Percentiles rank a stretch among this genome's conserved stretches.
These are phyloP conservation scores for Penicillium paradoxum DNA, from an alignment of 495 filamentous ascomycete genomes.

Conservation along the genomic window DNA sequence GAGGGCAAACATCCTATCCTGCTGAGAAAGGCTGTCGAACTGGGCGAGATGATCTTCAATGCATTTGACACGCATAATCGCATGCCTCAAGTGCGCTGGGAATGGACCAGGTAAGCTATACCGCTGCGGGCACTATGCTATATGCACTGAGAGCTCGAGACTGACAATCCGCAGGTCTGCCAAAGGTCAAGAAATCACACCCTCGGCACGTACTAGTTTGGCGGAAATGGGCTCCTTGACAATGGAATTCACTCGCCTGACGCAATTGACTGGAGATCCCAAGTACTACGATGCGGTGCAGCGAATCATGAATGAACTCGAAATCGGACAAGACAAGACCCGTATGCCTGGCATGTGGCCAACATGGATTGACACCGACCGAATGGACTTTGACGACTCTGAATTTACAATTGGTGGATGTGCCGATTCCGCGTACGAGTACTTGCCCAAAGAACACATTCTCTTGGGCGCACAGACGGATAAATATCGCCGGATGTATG, in stretches of 20 bases:
- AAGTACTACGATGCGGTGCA: conserved; percentile 94
- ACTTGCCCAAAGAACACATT: conserved; percentile 79
- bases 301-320: conserved; percentile 76
- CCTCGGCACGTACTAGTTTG: conserved; percentile 45
- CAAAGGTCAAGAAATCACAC: conserved; percentile 34
- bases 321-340: conserved; percentile 65
- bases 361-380: conserved; percentile 61
- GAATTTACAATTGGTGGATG: conserved; percentile 77
- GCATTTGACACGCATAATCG: conserved; percentile 94
- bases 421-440: conserved; percentile 93
- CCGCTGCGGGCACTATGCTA: too few relatives aligned
- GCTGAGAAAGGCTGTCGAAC: conserved; percentile 77
- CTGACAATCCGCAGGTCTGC: conserved; percentile 29
- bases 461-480: conserved; percentile 74
- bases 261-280: conserved; percentile 77
- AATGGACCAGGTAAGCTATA: conserved; percentile 38
- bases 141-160: not conserved
- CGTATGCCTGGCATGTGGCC: conserved; percentile 81
- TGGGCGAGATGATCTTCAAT: conserved; percentile 83
- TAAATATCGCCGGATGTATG: conserved; percentile 79
- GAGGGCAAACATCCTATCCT: conserved; percentile 59
- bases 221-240: conserved; percentile 85
- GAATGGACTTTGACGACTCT: conserved; percentile 39
- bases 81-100: conserved; percentile 69
- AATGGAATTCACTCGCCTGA: conserved; percentile 89